Percentiles rank a stretch among this genome's conserved stretches.
Conservation (phyloP, 345 rosid genomes). For the Lumnitzera racemosa region DNA sequence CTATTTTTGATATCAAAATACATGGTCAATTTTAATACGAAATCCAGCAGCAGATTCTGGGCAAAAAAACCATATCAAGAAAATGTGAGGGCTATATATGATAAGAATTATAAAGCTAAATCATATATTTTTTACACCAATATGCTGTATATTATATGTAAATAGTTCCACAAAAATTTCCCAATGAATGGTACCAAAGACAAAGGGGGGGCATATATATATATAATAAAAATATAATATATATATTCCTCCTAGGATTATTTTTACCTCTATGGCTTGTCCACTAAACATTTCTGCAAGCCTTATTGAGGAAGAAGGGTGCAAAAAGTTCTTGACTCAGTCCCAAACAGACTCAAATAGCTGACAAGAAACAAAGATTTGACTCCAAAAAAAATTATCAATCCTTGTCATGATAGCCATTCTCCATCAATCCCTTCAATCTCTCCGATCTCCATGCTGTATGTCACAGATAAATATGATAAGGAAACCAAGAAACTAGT, state of each 20-base stretch:
- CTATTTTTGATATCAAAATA: not conserved
- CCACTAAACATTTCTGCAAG: constrained; percentile 26
- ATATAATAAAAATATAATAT: too few relatives aligned
- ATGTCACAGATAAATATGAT: constrained; percentile 3
- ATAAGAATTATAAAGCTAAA: not conserved
- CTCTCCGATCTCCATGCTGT: constrained; percentile 94
- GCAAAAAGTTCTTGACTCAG: constrained; percentile 10
- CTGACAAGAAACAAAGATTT: constrained; percentile 35
- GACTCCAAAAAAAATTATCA: constrained; percentile 52
- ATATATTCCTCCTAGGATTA: not conserved
- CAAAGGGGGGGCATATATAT: not conserved
- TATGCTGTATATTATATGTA: too few relatives aligned
- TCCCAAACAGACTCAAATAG: constrained; percentile 11
- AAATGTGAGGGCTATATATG: not conserved
- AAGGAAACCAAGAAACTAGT: not conserved
- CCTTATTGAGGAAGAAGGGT: constrained; percentile 28
- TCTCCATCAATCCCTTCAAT: constrained; percentile 86
- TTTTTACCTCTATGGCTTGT: constrained; percentile 23
- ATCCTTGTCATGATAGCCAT: constrained; percentile 82
- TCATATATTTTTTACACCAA: too few relatives aligned
- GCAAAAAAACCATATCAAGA: not conserved
- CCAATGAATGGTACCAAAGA: constrained; percentile 3
- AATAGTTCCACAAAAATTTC: constrained; percentile 3
- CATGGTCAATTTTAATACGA: not conserved
- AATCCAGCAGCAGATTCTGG: not conserved